Conservation (phyloP, 129 eudicot genomes). For the Helichrysum umbraculigerum region DNA sequence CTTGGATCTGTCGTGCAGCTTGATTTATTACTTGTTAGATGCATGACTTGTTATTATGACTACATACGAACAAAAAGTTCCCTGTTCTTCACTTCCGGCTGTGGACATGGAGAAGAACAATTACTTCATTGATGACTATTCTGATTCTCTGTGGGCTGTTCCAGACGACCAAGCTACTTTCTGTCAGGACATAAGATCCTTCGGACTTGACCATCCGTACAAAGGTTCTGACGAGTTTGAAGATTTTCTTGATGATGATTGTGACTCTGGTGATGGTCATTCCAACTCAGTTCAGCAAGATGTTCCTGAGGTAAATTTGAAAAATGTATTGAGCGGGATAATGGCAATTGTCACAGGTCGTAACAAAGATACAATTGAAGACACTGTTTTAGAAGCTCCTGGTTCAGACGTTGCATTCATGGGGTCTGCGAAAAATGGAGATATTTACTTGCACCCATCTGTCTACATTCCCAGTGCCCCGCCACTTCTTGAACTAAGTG, state of each 20-base stretch:
- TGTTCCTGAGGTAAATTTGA: conserved; percentile 77
- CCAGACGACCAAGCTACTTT: conserved; percentile 35
- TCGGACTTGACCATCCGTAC: conserved; percentile 26
- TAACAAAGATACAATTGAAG: conserved; percentile 48
- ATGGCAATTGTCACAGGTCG: conserved; percentile 75
- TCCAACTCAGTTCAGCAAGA: conserved; percentile 31
- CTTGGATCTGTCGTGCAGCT: not conserved
- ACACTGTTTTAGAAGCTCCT: conserved; percentile 14
- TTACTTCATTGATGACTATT: conserved; percentile 51
- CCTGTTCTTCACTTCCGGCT: conserved; percentile 49
- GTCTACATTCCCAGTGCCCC: conserved; percentile 97
- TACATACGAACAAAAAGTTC: conserved; percentile 41
- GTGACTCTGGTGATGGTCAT: conserved; percentile 49
- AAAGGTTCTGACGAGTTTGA: conserved; percentile 45
- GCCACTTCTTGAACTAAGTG: conserved; percentile 70
- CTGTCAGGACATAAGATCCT: conserved; percentile 25
- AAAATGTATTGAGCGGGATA: conserved; percentile 80
- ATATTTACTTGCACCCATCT: conserved; percentile 71
- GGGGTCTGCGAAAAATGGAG: conserved; percentile 80
- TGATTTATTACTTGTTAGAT: not conserved
- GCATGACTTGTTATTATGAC: conserved; percentile 38
- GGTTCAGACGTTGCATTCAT: conserved; percentile 66
- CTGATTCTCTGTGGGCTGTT: conserved; percentile 50
- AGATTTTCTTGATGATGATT: conserved; percentile 60
- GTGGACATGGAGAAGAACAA: conserved; percentile 47